Evolutionary conservation across 192 early-diverging fungal genomes (phyloP), one percentile per base, ranked within the genome.

Genomic region (Powellomyces hirtus): DNA sequence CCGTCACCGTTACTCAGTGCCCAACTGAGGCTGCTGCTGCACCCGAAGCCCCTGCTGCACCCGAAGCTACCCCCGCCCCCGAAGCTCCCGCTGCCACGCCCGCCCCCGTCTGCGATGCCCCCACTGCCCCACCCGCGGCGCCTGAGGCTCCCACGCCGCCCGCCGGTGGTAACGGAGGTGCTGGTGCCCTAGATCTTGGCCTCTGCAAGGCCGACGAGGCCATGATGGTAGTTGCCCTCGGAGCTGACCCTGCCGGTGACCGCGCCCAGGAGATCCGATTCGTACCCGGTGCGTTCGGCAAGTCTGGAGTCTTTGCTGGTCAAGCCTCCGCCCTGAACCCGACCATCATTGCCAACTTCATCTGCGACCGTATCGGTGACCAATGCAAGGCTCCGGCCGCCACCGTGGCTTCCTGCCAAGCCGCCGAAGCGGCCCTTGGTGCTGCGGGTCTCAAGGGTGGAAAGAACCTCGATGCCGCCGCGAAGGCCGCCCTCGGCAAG

Each of bases 341-440:
- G 22, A 58, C 20, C 30, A 76, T 76, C 44, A 55, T 76, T 50
- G 75, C 55, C 57, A 62, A 75, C 36, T 76, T 76, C 55, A 74
- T 76, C 51, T 76, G 75, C 56, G 64, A 76, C 61, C 34, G 38
- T 22, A 4, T 66, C 24, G 20, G 33, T 24, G 34, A 73, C 52
- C 33, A 51, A 20, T 76, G 73, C 65, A 75, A 75, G 50, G 73
- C 73, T 22, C 20, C 13, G 33, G 64, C 62, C 30, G 75, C 62
- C 33, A 40, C 24, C 27, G 34, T 68, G 5, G 18, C 36, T n/a
- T 31, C 62, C 4, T 75, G 74, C 62, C 20, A 30, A 5, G 42
- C 61, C 26, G 70, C 40, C 13, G 29, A 30, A 18, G 50, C 18
- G 13, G 38, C n/a, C 0, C 20, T 59, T 27, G 20, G 24, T 65